Conservation (phyloP, 2,329 filamentous ascomycete genomes). For the Fusarium musae region DNA sequence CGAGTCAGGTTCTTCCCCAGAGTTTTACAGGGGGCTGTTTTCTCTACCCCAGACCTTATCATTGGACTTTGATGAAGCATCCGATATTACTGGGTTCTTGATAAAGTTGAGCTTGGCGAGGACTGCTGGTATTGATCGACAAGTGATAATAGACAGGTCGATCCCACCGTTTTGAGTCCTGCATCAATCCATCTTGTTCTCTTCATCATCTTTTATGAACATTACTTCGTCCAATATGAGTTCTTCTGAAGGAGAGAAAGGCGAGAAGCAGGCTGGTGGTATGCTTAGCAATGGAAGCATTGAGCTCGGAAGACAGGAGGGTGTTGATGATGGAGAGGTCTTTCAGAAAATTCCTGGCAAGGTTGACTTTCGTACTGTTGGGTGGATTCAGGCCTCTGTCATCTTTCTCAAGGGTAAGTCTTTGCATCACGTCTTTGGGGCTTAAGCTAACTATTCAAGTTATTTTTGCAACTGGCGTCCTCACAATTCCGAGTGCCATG, state of each 20-base stretch:
- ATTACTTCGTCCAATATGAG: slow-evolving; percentile 10
- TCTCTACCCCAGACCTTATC: slow-evolving; percentile 25
- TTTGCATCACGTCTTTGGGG: accelerated
- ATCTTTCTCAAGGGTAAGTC: slow-evolving; percentile 57
- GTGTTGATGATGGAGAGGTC: slow-evolving; percentile 52
- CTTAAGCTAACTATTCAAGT: slow-evolving; percentile 35
- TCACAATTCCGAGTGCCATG: slow-evolving; percentile 56
- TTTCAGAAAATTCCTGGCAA: slow-evolving; percentile 57
- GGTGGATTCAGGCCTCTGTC: slow-evolving; percentile 59
- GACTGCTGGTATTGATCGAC: not conserved
- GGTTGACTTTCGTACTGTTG: slow-evolving; percentile 60
- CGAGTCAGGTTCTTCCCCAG: slow-evolving; percentile 23
- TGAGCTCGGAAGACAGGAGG: slow-evolving; percentile 32
- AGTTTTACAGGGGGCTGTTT: slow-evolving; percentile 9
- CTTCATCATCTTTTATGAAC: not conserved
- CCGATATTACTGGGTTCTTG: not conserved
- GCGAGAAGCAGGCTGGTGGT: slow-evolving; percentile 14
- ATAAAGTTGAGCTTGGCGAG: slow-evolving; percentile 8
- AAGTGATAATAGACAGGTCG: slow-evolving; percentile 10
- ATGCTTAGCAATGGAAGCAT: slow-evolving; percentile 28
- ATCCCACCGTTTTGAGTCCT: not conserved
- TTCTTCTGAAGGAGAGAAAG: slow-evolving; percentile 18
- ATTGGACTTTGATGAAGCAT: not conserved
- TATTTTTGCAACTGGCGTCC: slow-evolving; percentile 57
- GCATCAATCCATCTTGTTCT: not conserved